Conservation (phyloP, 805 yeast species). For the Wickerhamiella sorbophila region DNA sequence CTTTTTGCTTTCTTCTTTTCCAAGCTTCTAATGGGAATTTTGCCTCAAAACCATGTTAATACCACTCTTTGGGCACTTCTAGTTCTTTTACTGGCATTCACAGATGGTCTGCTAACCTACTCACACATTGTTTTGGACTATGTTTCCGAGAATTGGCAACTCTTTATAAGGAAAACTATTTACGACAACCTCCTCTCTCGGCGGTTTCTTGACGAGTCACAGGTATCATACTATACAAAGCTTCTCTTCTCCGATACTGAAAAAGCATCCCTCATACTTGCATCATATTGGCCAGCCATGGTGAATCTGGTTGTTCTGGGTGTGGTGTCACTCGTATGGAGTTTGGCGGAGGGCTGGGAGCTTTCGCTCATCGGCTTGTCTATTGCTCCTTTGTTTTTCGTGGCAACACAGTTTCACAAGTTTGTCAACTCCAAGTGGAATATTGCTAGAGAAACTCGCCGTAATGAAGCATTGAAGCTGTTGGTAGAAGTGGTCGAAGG, state of each 20-base stretch:
- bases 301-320: slow-evolving; percentile 42
- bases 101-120: slow-evolving; percentile 46
- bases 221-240: slow-evolving; percentile 40
- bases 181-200: slow-evolving; percentile 39
- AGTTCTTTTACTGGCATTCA: slow-evolving; percentile 45
- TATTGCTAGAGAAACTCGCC: slow-evolving; percentile 7
- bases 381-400: slow-evolving; percentile 48
- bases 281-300: slow-evolving; percentile 44
- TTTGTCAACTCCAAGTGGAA: slow-evolving; percentile 19
- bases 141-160: slow-evolving; percentile 58
- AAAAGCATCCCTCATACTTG: slow-evolving; percentile 52
- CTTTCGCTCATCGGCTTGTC: slow-evolving; percentile 70
- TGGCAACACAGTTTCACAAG: slow-evolving; percentile 41
- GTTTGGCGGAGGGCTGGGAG: slow-evolving; percentile 71
- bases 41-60: slow-evolving; percentile 28
- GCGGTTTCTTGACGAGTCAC: slow-evolving; percentile 30
- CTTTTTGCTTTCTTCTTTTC: slow-evolving; percentile 68
- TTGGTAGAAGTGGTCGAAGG: slow-evolving; percentile 40
- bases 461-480: slow-evolving; percentile 14
- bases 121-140: slow-evolving; percentile 37
- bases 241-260: slow-evolving; percentile 69
- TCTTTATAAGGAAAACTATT: slow-evolving; percentile 34
- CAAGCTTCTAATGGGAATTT: slow-evolving; percentile 47
- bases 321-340: slow-evolving; percentile 58
- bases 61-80: slow-evolving; percentile 50